A percentile compares a stretch with the other conserved stretches of the same genome.
Evolutionary conservation across 192 early-diverging fungal genomes (phyloP).

Genomic region (Spizellomyces sp.): DNA sequence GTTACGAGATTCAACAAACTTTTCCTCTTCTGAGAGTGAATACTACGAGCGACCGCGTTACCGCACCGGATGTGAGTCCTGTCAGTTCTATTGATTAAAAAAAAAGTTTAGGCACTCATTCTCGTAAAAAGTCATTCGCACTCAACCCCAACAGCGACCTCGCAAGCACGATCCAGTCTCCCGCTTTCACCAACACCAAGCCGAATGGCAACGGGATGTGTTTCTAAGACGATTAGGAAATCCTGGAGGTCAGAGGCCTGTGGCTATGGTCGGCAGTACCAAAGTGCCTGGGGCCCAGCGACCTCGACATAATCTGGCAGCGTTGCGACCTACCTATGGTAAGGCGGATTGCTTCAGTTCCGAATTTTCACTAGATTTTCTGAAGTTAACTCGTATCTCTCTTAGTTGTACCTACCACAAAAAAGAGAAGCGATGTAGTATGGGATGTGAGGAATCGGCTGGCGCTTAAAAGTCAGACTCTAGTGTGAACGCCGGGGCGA

Average conservation of each 20-base stretch:
- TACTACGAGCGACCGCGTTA: too few species aligned
- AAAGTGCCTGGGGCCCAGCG: slow-evolving; percentile 7
- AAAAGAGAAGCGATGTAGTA: slow-evolving; percentile 31
- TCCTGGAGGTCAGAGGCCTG: not conserved
- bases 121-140: too few species aligned
- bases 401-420: slow-evolving; percentile 32
- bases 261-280: not conserved
- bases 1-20: too few species aligned
- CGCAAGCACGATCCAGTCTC: slow-evolving; percentile 36
- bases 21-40: too few species aligned
- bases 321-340: slow-evolving; percentile 15
- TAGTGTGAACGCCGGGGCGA: too few species aligned
- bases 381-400: not conserved
- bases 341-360: not conserved
- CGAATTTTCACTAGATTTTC: not conserved
- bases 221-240: slow-evolving; percentile 28
- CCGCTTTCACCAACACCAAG: slow-evolving; percentile 35
- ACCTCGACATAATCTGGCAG: slow-evolving; percentile 4
- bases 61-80: slow-evolving; percentile 11
- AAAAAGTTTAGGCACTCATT: too few species aligned
- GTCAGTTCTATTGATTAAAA: too few species aligned
- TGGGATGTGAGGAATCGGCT: slow-evolving; percentile 32
- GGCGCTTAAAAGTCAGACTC: not conserved
- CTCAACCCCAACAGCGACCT: slow-evolving; percentile 1
- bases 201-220: slow-evolving; percentile 27